A percentile compares a stretch with the other conserved stretches of the same genome.
These are phyloP conservation scores for Cladosporium phlei DNA, from an alignment of 2,329 filamentous ascomycete species.

Conservation along the genomic window DNA sequence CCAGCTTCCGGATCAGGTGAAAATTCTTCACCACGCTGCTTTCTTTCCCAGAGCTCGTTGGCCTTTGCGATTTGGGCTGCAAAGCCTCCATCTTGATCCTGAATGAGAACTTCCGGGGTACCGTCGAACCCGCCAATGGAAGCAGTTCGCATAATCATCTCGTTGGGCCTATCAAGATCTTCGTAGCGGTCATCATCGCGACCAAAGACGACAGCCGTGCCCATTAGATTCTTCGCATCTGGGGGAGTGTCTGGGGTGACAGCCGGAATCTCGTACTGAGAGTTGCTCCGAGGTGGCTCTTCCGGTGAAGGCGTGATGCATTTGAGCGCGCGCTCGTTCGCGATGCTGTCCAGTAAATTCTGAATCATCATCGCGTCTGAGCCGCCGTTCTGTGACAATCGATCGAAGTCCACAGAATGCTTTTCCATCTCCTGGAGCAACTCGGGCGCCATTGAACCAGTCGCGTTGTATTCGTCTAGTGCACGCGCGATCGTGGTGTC, in stretches of 20 bases:
- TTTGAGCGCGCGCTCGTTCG: slow-evolving; percentile 10
- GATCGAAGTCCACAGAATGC: slow-evolving; percentile 29
- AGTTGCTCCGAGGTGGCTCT: slow-evolving; percentile 13
- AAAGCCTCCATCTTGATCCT: slow-evolving; percentile 27
- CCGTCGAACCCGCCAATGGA: background rate
- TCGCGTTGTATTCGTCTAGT: slow-evolving; percentile 23
- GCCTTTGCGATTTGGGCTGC: slow-evolving; percentile 27
- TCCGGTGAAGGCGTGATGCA: background rate
- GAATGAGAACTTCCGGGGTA: background rate
- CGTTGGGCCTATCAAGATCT: background rate
- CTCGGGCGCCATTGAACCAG: slow-evolving; percentile 28
- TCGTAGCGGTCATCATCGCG: slow-evolving; percentile 1
- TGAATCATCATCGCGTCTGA: slow-evolving; percentile 33
- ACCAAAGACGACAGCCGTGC: slow-evolving; percentile 28
- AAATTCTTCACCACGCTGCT: slow-evolving; percentile 23
- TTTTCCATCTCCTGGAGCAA: slow-evolving; percentile 31
- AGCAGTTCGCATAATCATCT: background rate
- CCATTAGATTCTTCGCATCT: slow-evolving; percentile 23
- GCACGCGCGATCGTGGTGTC: slow-evolving; percentile 20
- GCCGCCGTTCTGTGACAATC: slow-evolving; percentile 30
- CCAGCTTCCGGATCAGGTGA: slow-evolving; percentile 14
- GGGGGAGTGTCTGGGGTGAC: slow-evolving; percentile 32
- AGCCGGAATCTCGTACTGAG: slow-evolving; percentile 26
- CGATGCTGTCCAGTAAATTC: slow-evolving; percentile 32
- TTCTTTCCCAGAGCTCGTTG: slow-evolving; percentile 30